phyloP scores from a whole-genome alignment of 1,284 basidiomycete species.

The Leccinum solheimii region DNA sequence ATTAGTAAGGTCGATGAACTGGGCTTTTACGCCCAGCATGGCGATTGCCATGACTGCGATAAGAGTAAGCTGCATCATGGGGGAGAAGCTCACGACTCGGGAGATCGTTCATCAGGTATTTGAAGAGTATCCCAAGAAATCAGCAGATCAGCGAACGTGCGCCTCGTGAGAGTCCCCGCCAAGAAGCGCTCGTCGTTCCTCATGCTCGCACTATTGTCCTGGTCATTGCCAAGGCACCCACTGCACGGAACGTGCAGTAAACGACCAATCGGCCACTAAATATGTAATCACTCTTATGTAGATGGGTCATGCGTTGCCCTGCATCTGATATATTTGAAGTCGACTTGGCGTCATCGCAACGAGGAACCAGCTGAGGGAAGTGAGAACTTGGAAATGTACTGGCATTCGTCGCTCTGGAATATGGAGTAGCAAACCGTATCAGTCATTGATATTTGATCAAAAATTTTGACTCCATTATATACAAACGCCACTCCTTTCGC shows the following conservation, averaged over 20 bases:
- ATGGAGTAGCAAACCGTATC: too few relatives aligned
- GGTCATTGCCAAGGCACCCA: not conserved
- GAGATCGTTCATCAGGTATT: not conserved
- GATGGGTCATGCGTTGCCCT: not conserved
- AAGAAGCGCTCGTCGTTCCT: not conserved
- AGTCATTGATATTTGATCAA: too few relatives aligned
- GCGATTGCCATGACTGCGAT: not conserved
- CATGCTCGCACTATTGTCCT: not conserved
- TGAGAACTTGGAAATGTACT: not conserved
- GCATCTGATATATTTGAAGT: not conserved
- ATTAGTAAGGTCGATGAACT: too few relatives aligned
- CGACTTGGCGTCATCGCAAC: not conserved
- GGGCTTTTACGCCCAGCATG: slow-evolving; percentile 11
- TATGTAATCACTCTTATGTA: not conserved
- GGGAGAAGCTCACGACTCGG: not conserved
- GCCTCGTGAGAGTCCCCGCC: not conserved
- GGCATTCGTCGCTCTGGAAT: too few relatives aligned
- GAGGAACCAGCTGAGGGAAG: not conserved
- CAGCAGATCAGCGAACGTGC: not conserved
- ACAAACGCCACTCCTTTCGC: too few relatives aligned
- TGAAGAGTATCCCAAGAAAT: not conserved
- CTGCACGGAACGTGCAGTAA: not conserved
- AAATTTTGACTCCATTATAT: too few relatives aligned
- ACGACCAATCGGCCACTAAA: not conserved
- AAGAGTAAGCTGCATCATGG: slow-evolving; percentile 7